Evolutionary conservation across 345 rosid species (phyloP).

Genomic region (sweet orange (Citrus sinensis)): DVS_A1.0 CM039165.1:28996001-28996500

Average conservation of each 20-base stretch:
- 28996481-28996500: constrained; percentile 99
- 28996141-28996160: background rate
- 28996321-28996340: constrained; percentile 98
- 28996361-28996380: background rate
- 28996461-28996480: constrained; percentile 96
- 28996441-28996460: constrained; percentile 91
- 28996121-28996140: background rate
- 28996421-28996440: background rate
- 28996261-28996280: constrained; percentile 99
- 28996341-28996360: constrained; percentile 63
- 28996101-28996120: background rate
- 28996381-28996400: background rate
- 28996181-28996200: background rate
- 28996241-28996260: constrained; percentile 95
- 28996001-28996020: background rate
- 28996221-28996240: constrained; percentile 90
- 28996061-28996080: background rate
- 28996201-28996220: background rate
- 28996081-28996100: background rate
- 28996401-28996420: background rate
- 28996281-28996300: constrained; percentile 98
- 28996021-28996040: background rate
- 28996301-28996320: constrained; percentile 98
- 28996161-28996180: too few species aligned
- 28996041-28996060: background rate